phyloP scores from a whole-genome alignment of 2,329 filamentous ascomycete genomes.

The Trichophyton benhamiae region DNA sequence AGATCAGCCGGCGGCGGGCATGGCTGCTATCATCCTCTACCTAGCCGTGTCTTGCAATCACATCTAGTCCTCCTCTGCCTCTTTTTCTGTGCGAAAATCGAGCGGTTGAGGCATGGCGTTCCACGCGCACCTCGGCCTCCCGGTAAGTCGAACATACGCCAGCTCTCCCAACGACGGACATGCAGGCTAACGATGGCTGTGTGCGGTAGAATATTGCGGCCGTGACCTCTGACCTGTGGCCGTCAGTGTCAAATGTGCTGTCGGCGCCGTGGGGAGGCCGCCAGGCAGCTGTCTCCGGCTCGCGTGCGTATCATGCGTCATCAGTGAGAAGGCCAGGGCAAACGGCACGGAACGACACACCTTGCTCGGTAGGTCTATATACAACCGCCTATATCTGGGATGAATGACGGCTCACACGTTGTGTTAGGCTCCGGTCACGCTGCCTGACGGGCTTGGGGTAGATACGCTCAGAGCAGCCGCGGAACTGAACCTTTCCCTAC shows the following conservation, averaged over 20 bases:
- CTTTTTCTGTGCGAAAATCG: not conserved
- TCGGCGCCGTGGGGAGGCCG: slow-evolving; percentile 26
- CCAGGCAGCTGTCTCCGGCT: not conserved
- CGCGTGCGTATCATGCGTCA: slow-evolving; percentile 2
- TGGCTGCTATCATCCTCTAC: not conserved
- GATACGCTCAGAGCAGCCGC: slow-evolving; percentile 7
- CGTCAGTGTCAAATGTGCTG: slow-evolving; percentile 31
- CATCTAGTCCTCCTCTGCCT: not conserved
- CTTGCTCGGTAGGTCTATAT: not conserved
- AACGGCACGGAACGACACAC: not conserved
- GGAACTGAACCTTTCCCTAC: slow-evolving; percentile 7
- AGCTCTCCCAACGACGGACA: not conserved
- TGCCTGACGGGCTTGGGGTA: slow-evolving; percentile 4
- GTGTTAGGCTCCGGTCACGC: not conserved
- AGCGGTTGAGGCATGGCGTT: slow-evolving; percentile 35
- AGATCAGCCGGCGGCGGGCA: not conserved
- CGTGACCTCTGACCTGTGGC: slow-evolving; percentile 34
- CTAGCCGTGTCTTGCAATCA: not conserved
- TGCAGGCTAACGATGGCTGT: not conserved
- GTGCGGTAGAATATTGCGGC: slow-evolving; percentile 33
- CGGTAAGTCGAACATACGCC: slow-evolving; percentile 27
- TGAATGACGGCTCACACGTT: not conserved
- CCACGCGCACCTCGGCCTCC: slow-evolving; percentile 36
- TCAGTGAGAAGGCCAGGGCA: not conserved
- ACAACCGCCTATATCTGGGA: not conserved